Evolutionary conservation across 2,329 filamentous ascomycete species (phyloP).

Genomic region (Cytospora paraplurivora): DNA sequence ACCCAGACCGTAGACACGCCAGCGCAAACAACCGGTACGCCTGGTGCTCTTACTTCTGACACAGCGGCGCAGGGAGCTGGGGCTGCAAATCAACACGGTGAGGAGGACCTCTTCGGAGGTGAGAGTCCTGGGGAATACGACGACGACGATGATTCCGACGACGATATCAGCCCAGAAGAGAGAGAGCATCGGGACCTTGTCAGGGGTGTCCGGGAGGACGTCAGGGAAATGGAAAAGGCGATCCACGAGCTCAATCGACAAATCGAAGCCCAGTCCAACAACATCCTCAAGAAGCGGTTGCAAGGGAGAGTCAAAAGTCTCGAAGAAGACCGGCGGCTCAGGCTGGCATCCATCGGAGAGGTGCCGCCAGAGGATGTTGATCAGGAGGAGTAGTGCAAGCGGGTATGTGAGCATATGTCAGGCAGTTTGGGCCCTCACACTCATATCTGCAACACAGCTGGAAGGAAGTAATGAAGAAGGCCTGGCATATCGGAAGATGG

Average conservation of each 20-base stretch:
- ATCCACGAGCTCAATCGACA: constrained; percentile 49
- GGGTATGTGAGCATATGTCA: not conserved
- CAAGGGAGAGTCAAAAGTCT: constrained; percentile 51
- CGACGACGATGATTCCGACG: constrained; percentile 55
- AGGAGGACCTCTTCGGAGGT: constrained; percentile 44
- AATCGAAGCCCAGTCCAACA: constrained; percentile 46
- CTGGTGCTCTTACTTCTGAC: constrained; percentile 41
- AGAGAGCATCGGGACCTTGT: constrained; percentile 52
- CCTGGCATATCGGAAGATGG: not conserved
- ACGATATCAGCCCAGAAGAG: constrained; percentile 57
- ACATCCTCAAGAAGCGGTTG: constrained; percentile 53
- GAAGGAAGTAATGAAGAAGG: not conserved
- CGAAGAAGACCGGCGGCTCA: constrained; percentile 44
- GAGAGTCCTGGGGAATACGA: constrained; percentile 49
- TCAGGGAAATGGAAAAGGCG: constrained; percentile 54
- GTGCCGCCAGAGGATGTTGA: constrained; percentile 37
- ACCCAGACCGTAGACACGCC: constrained; percentile 59
- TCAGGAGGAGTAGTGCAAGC: constrained; percentile 19
- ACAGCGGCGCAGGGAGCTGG: constrained; percentile 48
- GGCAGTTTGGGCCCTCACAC: not conserved
- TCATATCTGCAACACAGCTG: not conserved
- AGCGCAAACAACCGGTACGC: constrained; percentile 43
- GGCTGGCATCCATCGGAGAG: constrained; percentile 41
- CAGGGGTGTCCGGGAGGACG: constrained; percentile 58
- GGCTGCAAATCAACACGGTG: constrained; percentile 49